These are phyloP conservation scores for Chytridiales sp. DNA, from an alignment of 371 early-diverging fungal genomes.

Conservation along the genomic window DNA sequence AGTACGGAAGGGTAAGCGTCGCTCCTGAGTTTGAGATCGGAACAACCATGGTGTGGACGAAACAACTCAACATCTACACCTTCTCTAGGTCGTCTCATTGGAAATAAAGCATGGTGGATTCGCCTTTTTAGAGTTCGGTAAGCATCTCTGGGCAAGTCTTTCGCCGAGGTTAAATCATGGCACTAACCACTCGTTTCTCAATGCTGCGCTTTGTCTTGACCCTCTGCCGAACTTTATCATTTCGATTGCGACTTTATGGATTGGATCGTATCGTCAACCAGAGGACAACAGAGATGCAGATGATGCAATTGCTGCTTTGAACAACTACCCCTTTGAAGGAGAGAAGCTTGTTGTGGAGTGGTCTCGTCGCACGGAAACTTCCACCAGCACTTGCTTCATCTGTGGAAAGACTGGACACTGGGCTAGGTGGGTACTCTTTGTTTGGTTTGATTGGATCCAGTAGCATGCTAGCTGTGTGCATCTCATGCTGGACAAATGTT, in stretches of 20 bases:
- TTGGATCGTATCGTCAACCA: constrained; percentile 3
- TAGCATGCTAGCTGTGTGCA: too few relatives aligned
- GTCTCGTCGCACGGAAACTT: constrained; percentile 20
- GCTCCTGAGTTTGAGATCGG: too few relatives aligned
- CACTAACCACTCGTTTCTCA: constrained; percentile 2
- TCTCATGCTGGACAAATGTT: too few relatives aligned
- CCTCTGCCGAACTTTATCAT: too few relatives aligned
- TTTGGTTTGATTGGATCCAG: too few relatives aligned
- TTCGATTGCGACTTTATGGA: constrained; percentile 4
- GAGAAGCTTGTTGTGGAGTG: constrained; percentile 45
- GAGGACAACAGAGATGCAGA: constrained; percentile 41
- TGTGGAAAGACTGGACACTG: constrained; percentile 48
- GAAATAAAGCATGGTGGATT: constrained; percentile 49
- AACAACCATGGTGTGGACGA: too few relatives aligned
- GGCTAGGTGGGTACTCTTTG: constrained; percentile 35
- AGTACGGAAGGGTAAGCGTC: constrained; percentile 26
- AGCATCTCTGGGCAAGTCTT: background rate
- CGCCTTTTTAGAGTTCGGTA: constrained; percentile 47
- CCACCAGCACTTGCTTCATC: constrained; percentile 46
- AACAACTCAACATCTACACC: too few relatives aligned
- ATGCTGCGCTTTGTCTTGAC: background rate
- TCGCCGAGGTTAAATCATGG: constrained; percentile 3
- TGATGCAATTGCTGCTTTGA: constrained; percentile 37
- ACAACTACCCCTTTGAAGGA: constrained; percentile 39
- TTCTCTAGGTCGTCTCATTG: constrained; percentile 26